phyloP scores from a whole-genome alignment of 2,329 filamentous ascomycete species.

The Colletotrichum liriopes region DNA sequence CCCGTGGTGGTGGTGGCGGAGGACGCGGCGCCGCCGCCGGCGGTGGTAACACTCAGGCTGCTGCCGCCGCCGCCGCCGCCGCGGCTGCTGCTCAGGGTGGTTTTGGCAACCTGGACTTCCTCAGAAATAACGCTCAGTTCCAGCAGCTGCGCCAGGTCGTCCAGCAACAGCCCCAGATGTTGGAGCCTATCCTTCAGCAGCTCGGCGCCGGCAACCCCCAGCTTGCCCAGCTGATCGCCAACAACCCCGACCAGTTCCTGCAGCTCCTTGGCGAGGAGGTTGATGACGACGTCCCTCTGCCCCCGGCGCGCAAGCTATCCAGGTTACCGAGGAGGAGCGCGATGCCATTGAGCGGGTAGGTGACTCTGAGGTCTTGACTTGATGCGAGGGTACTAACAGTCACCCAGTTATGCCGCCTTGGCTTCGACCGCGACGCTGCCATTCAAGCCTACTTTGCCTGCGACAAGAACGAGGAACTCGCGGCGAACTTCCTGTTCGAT shows the following conservation, averaged over 20 bases:
- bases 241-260: slow-evolving; percentile 94
- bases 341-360: slow-evolving; percentile 95
- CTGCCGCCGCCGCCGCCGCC: slow-evolving; percentile 62
- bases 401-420: slow-evolving; percentile 86
- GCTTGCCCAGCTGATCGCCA: slow-evolving; percentile 90
- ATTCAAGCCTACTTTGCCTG: slow-evolving; percentile 99
- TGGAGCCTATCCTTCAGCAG: slow-evolving; percentile 97
- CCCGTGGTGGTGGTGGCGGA: slow-evolving; percentile 61
- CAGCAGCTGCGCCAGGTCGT: slow-evolving; percentile 97
- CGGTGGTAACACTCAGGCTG: slow-evolving; percentile 57
- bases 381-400: slow-evolving; percentile 25
- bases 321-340: slow-evolving; percentile 94
- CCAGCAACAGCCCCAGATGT: slow-evolving; percentile 97
- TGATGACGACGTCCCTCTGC: slow-evolving; percentile 86
- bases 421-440: slow-evolving; percentile 92
- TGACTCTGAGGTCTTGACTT: slow-evolving; percentile 14
- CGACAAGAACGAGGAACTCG: slow-evolving; percentile 99
- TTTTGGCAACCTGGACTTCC: slow-evolving; percentile 89
- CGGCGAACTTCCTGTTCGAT: slow-evolving; percentile 98
- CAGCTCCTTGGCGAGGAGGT: slow-evolving; percentile 90
- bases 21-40: slow-evolving; percentile 55
- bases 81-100: slow-evolving; percentile 68
- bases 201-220: slow-evolving; percentile 96
- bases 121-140: slow-evolving; percentile 96
- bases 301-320: slow-evolving; percentile 89